Evolutionary conservation across 768 basidiomycete genomes (phyloP).

Genomic region (Crucibulum laeve): DNA sequence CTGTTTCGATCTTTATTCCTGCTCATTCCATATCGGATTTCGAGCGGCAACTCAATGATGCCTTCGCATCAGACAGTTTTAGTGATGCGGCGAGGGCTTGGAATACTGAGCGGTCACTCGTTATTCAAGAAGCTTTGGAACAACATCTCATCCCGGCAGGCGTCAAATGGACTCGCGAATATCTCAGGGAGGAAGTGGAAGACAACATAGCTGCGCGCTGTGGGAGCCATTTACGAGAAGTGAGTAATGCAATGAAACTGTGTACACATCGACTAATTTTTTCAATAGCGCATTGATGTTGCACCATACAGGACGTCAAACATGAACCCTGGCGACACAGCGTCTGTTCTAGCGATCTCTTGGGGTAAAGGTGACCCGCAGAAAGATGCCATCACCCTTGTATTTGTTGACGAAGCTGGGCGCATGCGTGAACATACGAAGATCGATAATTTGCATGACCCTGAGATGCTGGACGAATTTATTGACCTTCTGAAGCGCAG

Average conservation of each 20-base stretch:
- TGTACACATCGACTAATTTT: conserved; percentile 4
- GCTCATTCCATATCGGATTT: conserved; percentile 60
- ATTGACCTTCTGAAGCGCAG: conserved; percentile 76
- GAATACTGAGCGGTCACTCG: conserved; percentile 80
- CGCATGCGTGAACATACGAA: conserved; percentile 87
- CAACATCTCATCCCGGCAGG: conserved; percentile 82
- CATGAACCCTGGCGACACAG: conserved; percentile 64
- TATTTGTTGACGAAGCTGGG: conserved; percentile 85
- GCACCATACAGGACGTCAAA: conserved; percentile 64
- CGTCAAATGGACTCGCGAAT: conserved; percentile 86
- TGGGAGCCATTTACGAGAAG: conserved; percentile 64
- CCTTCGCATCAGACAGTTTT: conserved; percentile 81
- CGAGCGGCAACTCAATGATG: conserved; percentile 71
- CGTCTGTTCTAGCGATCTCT: conserved; percentile 85
- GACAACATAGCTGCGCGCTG: conserved; percentile 72
- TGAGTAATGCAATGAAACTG: conserved; percentile 28
- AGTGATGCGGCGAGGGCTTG: conserved; percentile 84
- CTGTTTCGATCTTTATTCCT: conserved; percentile 65
- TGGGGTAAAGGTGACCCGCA: conserved; percentile 95
- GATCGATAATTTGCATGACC: conserved; percentile 81
- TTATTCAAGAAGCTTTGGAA: conserved; percentile 76
- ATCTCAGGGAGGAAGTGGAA: conserved; percentile 86
- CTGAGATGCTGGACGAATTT: conserved; percentile 68
- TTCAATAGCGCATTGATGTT: conserved; percentile 70
- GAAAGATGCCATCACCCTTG: conserved; percentile 82